phyloP scores from a whole-genome alignment of 2,329 filamentous ascomycete genomes.

The Leptographium wingfieldii region DNA sequence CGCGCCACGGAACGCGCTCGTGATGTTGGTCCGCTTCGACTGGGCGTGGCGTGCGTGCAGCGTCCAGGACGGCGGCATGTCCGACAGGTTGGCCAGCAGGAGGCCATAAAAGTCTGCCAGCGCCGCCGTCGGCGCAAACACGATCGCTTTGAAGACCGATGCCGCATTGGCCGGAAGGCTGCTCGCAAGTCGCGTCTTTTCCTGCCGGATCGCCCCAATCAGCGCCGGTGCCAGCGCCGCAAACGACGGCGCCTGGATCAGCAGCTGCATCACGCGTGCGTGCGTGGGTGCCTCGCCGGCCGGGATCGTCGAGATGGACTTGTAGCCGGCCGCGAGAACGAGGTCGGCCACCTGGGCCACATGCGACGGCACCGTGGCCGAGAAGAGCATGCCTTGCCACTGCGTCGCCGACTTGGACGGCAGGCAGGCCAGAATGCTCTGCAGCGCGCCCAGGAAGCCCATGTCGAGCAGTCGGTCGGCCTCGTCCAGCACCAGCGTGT shows the following conservation, averaged over 20 bases:
- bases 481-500: slow-evolving; percentile 74
- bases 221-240: slow-evolving; percentile 51
- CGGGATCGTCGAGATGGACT: slow-evolving; percentile 69
- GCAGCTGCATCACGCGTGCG: slow-evolving; percentile 59
- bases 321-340: slow-evolving; percentile 59
- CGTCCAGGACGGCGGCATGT: slow-evolving; percentile 29
- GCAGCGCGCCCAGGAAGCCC: slow-evolving; percentile 69
- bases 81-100: slow-evolving; percentile 26
- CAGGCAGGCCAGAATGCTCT: slow-evolving; percentile 62
- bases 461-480: slow-evolving; percentile 72
- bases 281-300: slow-evolving; percentile 68
- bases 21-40: slow-evolving; percentile 37
- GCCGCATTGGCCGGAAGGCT: slow-evolving; percentile 2
- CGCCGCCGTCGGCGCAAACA: slow-evolving; percentile 57
- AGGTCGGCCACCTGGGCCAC: slow-evolving; percentile 61
- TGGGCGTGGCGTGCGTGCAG: slow-evolving; percentile 41
- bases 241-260: slow-evolving; percentile 56
- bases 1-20: slow-evolving; percentile 48
- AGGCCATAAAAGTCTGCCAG: slow-evolving; percentile 38
- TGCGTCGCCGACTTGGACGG: slow-evolving; percentile 47
- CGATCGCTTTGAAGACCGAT: slow-evolving; percentile 65
- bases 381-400: slow-evolving; percentile 69
- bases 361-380: slow-evolving; percentile 69
- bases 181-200: slow-evolving; percentile 17
- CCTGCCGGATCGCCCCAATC: slow-evolving; percentile 41